phyloP scores from a whole-genome alignment of 2,329 filamentous ascomycete genomes.

The Stagonosporopsis tanaceti region DNA sequence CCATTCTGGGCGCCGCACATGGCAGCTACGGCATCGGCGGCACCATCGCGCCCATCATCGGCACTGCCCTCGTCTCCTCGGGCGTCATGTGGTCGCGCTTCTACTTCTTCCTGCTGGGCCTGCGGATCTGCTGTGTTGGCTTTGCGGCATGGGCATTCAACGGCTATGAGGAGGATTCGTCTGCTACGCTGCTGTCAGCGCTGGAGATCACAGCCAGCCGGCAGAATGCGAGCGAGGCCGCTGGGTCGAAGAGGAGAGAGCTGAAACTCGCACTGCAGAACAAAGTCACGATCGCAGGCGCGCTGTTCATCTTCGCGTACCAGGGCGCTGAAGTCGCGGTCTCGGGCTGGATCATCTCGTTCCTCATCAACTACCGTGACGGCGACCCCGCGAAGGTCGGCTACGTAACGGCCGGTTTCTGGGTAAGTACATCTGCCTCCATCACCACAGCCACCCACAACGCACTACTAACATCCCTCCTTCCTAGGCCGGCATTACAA shows the following conservation, averaged over 20 bases:
- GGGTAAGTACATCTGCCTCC: slow-evolving; percentile 48
- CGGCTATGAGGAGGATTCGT: slow-evolving; percentile 70
- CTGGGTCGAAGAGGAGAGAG: slow-evolving; percentile 57
- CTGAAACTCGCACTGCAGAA: slow-evolving; percentile 61
- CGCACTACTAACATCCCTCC: slow-evolving; percentile 40
- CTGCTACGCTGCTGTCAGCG: slow-evolving; percentile 53
- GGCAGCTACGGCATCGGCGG: slow-evolving; percentile 65
- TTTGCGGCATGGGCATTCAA: slow-evolving; percentile 74
- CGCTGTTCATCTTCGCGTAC: slow-evolving; percentile 85
- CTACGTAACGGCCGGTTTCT: slow-evolving; percentile 77
- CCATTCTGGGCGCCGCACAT: slow-evolving; percentile 68
- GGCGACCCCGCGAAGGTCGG: slow-evolving; percentile 76
- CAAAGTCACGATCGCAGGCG: slow-evolving; percentile 73
- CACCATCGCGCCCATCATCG: slow-evolving; percentile 73
- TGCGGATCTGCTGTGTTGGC: slow-evolving; percentile 65
- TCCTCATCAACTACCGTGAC: slow-evolving; percentile 75
- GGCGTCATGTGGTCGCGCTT: slow-evolving; percentile 73
- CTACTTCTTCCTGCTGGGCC: slow-evolving; percentile 71
- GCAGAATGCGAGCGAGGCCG: slow-evolving; percentile 46
- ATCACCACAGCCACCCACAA: not conserved
- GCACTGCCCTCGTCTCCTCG: slow-evolving; percentile 73
- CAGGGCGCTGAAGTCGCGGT: slow-evolving; percentile 86
- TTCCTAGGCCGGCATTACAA: slow-evolving; percentile 73
- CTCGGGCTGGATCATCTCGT: slow-evolving; percentile 87
- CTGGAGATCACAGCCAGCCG: slow-evolving; percentile 55